Evolutionary conservation across 176 grass and related monocot genomes (phyloP).

Genomic region (Dendrocalamus sinicus): DNA sequence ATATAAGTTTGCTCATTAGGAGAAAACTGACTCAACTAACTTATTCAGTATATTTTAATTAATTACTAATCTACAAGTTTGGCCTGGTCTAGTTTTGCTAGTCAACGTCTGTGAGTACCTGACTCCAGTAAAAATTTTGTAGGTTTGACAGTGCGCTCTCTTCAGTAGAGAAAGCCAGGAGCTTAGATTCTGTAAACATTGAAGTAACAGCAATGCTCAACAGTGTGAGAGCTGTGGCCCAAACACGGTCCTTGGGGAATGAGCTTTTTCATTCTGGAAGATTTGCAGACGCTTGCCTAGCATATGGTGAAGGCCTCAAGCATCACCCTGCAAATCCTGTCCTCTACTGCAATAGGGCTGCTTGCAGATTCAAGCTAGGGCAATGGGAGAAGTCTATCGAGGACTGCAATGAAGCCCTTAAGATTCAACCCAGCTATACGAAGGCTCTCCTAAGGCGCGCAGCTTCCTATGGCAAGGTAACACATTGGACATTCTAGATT

Average conservation of each 20-base stretch:
- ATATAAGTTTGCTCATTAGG: slow-evolving; percentile 9
- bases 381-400: slow-evolving; percentile 92
- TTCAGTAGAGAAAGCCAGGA: slow-evolving; percentile 68
- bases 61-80: neutral
- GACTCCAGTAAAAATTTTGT: slow-evolving; percentile 44
- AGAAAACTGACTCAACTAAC: neutral
- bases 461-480: slow-evolving; percentile 85
- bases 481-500: neutral
- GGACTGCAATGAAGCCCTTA: slow-evolving; percentile 94
- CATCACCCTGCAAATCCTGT: slow-evolving; percentile 80
- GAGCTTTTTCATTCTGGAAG: slow-evolving; percentile 87
- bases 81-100: slow-evolving; percentile 4
- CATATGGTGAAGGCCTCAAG: slow-evolving; percentile 88
- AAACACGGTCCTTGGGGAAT: slow-evolving; percentile 77
- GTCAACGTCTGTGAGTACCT: slow-evolving; percentile 23
- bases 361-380: slow-evolving; percentile 81
- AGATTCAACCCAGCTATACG: slow-evolving; percentile 78
- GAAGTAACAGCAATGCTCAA: slow-evolving; percentile 62
- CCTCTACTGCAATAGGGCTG: slow-evolving; percentile 91
- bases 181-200: slow-evolving; percentile 63
- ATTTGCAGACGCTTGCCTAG: slow-evolving; percentile 69
- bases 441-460: slow-evolving; percentile 95
- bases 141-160: slow-evolving; percentile 84
- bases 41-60: neutral
- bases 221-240: slow-evolving; percentile 69